phyloP scores from a whole-genome alignment of 306 rosid genomes.

The Cucurbita ficifolia region DNA sequence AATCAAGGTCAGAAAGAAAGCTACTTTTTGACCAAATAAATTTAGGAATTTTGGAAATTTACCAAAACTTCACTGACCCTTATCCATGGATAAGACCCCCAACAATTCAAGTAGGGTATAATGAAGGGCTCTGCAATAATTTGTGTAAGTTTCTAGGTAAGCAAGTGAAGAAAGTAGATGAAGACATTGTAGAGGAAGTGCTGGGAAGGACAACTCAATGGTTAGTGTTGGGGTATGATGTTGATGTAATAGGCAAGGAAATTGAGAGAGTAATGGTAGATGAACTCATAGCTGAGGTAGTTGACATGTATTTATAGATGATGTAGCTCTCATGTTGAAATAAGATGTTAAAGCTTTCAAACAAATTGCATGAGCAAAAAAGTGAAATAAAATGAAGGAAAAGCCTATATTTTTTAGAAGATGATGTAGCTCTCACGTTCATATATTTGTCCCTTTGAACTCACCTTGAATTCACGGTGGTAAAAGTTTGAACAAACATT shows the following conservation, averaged over 20 bases:
- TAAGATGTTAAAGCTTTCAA: background rate
- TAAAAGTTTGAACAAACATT: background rate
- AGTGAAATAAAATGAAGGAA: too few species aligned
- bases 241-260: constrained; percentile 52
- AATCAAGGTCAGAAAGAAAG: constrained; percentile 53
- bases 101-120: constrained; percentile 15
- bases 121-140: constrained; percentile 23
- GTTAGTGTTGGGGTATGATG: constrained; percentile 35
- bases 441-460: background rate
- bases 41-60: constrained; percentile 37
- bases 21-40: constrained; percentile 71
- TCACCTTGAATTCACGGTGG: background rate
- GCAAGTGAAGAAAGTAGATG: constrained; percentile 29
- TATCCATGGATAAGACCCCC: constrained; percentile 41
- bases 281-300: constrained; percentile 57
- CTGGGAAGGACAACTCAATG: constrained; percentile 36
- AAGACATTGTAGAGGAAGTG: constrained; percentile 36
- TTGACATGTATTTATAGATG: constrained; percentile 19
- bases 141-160: constrained; percentile 28
- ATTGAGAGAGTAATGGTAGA: constrained; percentile 47
- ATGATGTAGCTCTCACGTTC: too few species aligned
- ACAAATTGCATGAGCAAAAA: background rate
- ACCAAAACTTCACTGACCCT: constrained; percentile 25
- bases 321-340: background rate
- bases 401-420: too few species aligned